A percentile compares a stretch with the other conserved stretches of the same genome.
These are phyloP conservation scores for Pichia sp. DNA, from an alignment of 1,139 yeast genomes.

Conservation along the genomic window DNA sequence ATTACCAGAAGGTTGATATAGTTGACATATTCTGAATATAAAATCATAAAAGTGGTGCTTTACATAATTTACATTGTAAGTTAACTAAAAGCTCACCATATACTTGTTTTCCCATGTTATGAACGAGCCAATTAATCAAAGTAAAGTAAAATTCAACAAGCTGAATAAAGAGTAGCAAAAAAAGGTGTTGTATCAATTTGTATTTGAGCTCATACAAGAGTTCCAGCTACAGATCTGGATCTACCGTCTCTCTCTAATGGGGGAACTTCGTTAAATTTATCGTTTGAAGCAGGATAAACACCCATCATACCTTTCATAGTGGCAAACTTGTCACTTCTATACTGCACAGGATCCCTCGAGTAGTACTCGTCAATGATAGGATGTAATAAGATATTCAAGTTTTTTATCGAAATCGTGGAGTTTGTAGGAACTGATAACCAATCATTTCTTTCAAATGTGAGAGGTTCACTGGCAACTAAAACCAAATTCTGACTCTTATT, in stretches of 20 bases:
- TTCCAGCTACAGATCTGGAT: constrained; percentile 4
- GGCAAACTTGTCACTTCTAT: constrained; percentile 75
- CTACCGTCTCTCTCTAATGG: constrained; percentile 87
- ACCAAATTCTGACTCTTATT: constrained; percentile 90
- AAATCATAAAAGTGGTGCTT: too few species aligned
- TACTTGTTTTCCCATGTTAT: too few species aligned
- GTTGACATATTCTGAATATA: too few species aligned
- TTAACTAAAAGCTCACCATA: too few species aligned
- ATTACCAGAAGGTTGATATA: too few species aligned
- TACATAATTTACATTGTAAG: too few species aligned
- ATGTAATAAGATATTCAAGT: constrained; percentile 80
- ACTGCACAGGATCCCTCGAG: constrained; percentile 56
- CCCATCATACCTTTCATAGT: constrained; percentile 91
- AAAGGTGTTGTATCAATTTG: too few species aligned
- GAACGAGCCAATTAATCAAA: too few species aligned
- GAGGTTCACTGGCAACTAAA: constrained; percentile 94
- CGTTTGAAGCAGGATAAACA: constrained; percentile 45
- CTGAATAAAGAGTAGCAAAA: too few species aligned
- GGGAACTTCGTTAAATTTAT: constrained; percentile 54
- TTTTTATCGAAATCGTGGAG: constrained; percentile 73
- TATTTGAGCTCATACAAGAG: too few species aligned
- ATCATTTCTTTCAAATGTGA: constrained; percentile 92
- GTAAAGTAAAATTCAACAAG: too few species aligned
- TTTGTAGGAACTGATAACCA: constrained; percentile 98
- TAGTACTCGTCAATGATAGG: constrained; percentile 89